A percentile compares a stretch with the other conserved stretches of the same genome.
Evolutionary conservation across 179 eudicot species (phyloP).

Genomic region (Beta corolliflora): DNA sequence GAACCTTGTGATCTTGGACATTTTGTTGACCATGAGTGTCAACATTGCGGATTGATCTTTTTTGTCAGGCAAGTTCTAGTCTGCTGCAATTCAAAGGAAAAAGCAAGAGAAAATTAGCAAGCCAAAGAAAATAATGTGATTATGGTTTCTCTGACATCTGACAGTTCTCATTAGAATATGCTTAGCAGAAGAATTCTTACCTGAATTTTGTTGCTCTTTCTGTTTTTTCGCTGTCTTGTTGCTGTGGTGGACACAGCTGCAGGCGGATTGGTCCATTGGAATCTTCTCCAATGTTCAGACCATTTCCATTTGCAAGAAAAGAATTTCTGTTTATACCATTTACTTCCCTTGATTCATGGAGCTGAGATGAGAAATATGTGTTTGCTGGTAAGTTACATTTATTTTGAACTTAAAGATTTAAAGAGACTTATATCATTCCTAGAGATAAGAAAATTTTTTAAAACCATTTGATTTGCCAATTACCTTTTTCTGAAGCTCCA

Average conservation of each 20-base stretch:
- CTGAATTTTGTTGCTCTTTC: constrained; percentile 34
- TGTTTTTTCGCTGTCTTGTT: constrained; percentile 25
- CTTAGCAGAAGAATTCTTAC: constrained; percentile 28
- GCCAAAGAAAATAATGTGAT: background rate
- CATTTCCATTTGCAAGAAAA: constrained; percentile 24
- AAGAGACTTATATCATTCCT: background rate
- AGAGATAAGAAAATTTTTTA: background rate
- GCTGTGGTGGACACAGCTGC: constrained; percentile 41
- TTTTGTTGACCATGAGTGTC: constrained; percentile 17
- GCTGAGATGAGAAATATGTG: constrained; percentile 23
- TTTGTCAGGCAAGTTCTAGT: constrained; percentile 30
- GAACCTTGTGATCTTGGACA: constrained; percentile 11
- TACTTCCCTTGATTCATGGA: constrained; percentile 28
- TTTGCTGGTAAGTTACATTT: constrained; percentile 2
- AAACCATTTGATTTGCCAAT: background rate
- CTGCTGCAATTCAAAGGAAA: constrained; percentile 23
- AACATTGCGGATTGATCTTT: constrained; percentile 13
- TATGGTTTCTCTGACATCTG: background rate
- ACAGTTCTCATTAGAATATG: background rate
- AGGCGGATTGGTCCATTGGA: constrained; percentile 37
- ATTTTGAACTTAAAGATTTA: background rate
- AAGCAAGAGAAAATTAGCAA: constrained; percentile 6
- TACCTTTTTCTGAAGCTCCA: constrained; percentile 51
- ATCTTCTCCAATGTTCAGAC: constrained; percentile 28
- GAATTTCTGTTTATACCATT: constrained; percentile 28